These are phyloP conservation scores for Calophaca sinica DNA, from an alignment of 306 rosid genomes.

Conservation along the genomic window DNA sequence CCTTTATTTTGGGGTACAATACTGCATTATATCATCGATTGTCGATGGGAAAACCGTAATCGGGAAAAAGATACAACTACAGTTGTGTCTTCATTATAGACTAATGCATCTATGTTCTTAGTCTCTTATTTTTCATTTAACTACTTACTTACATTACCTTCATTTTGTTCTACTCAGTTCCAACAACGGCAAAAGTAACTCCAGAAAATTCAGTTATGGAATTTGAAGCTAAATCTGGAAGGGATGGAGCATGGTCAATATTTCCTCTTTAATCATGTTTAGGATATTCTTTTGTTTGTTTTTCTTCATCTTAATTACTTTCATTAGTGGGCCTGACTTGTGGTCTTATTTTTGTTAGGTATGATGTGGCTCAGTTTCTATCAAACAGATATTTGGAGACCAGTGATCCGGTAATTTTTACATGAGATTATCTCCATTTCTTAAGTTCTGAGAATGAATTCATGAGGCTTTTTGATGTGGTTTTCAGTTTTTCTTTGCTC, in stretches of 20 bases:
- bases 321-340: constrained; percentile 37
- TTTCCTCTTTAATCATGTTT: constrained; percentile 46
- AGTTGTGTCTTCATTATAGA: constrained; percentile 27
- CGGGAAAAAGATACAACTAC: constrained; percentile 5
- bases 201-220: constrained; percentile 77
- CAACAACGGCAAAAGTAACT: constrained; percentile 64
- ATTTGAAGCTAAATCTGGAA: constrained; percentile 97
- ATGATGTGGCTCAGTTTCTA: constrained; percentile 83
- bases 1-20: neutral
- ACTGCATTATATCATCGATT: neutral
- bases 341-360: constrained; percentile 63
- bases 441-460: constrained; percentile 26
- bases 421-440: constrained; percentile 42
- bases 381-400: constrained; percentile 88
- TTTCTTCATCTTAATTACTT: constrained; percentile 14
- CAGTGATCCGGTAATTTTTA: constrained; percentile 82
- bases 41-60: constrained; percentile 1
- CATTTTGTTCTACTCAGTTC: constrained; percentile 58
- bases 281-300: constrained; percentile 40
- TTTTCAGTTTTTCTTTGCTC: constrained; percentile 16
- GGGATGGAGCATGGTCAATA: constrained; percentile 99
- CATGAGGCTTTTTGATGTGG: constrained; percentile 17
- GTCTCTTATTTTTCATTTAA: constrained; percentile 27
- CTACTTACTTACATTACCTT: constrained; percentile 34
- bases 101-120: constrained; percentile 24